These are phyloP conservation scores for Trichomonascus vanleenenianus DNA, from an alignment of 805 yeast species.

Conservation along the genomic window DNA sequence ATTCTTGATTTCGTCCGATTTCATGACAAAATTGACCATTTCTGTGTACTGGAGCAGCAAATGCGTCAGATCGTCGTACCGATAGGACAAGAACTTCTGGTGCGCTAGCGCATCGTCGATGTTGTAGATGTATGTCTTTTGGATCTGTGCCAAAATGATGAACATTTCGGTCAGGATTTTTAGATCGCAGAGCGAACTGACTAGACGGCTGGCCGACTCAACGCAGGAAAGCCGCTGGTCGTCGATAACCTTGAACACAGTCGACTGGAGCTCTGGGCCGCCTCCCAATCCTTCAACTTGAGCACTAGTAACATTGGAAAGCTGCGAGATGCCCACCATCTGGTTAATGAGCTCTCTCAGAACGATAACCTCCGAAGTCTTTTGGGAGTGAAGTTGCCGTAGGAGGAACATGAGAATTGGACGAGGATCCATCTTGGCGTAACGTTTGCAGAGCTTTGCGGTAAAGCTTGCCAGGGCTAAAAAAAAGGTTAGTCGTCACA, in stretches of 20 bases:
- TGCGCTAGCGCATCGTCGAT: conserved; percentile 35
- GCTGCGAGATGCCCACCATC: conserved; percentile 75
- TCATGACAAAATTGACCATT: conserved; percentile 45
- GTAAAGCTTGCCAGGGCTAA: conserved; percentile 67
- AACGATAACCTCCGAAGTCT: conserved; percentile 53
- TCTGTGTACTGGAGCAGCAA: conserved; percentile 61
- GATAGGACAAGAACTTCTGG: conserved; percentile 62
- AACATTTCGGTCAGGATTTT: conserved; percentile 54
- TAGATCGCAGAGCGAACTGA: conserved; percentile 36
- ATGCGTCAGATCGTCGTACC: conserved; percentile 63
- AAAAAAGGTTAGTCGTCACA: neutral
- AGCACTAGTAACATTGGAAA: conserved; percentile 54
- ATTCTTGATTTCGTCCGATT: conserved; percentile 16
- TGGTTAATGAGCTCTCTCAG: conserved; percentile 57
- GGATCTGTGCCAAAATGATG: conserved; percentile 47
- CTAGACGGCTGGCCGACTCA: conserved; percentile 43
- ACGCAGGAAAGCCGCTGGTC: conserved; percentile 45
- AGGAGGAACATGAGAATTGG: conserved; percentile 55
- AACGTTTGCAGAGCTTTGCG: conserved; percentile 56
- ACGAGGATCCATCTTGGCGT: conserved; percentile 48
- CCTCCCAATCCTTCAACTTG: conserved; percentile 63
- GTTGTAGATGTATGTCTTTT: conserved; percentile 33
- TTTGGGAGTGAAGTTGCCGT: conserved; percentile 55
- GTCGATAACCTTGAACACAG: conserved; percentile 50
- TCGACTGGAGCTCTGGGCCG: conserved; percentile 47